Evolutionary conservation across 768 basidiomycete species (phyloP).

Genomic region (Holtermannia corniformis): DNA sequence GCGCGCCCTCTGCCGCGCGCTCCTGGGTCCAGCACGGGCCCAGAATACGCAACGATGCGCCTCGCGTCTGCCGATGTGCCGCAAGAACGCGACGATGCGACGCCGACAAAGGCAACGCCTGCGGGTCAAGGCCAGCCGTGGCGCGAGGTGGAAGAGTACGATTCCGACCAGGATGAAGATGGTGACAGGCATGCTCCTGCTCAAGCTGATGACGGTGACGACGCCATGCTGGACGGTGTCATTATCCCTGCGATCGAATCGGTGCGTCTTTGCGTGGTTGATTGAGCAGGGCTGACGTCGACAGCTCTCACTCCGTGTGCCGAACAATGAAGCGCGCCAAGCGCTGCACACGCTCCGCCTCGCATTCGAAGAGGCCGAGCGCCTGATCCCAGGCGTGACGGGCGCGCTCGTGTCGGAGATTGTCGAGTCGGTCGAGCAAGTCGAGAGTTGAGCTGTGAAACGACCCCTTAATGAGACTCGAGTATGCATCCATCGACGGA

Average conservation of each 20-base stretch:
- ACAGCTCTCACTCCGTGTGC: constrained; percentile 83
- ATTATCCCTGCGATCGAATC: constrained; percentile 93
- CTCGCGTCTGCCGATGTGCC: neutral
- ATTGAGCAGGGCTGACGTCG: neutral
- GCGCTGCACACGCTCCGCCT: constrained; percentile 76
- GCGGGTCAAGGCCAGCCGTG: neutral
- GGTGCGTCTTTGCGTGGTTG: constrained; percentile 48
- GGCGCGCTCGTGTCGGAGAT: constrained; percentile 84
- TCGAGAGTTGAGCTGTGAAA: constrained; percentile 21
- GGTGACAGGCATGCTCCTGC: neutral
- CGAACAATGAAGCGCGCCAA: constrained; percentile 80
- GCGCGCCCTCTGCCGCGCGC: neutral
- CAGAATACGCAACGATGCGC: neutral
- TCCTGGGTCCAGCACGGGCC: neutral
- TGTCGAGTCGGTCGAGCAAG: constrained; percentile 40
- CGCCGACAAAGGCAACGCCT: neutral
- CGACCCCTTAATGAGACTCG: too few species aligned
- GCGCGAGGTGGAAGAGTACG: neutral
- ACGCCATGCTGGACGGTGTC: constrained; percentile 89
- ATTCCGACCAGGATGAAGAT: neutral
- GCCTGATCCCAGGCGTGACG: constrained; percentile 89
- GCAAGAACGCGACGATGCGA: neutral
- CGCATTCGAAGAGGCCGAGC: constrained; percentile 90
- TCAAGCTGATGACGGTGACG: constrained; percentile 41
- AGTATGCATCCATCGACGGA: too few species aligned